phyloP scores from a whole-genome alignment of 2,329 filamentous ascomycete species.

The Alternaria sp. region DNA sequence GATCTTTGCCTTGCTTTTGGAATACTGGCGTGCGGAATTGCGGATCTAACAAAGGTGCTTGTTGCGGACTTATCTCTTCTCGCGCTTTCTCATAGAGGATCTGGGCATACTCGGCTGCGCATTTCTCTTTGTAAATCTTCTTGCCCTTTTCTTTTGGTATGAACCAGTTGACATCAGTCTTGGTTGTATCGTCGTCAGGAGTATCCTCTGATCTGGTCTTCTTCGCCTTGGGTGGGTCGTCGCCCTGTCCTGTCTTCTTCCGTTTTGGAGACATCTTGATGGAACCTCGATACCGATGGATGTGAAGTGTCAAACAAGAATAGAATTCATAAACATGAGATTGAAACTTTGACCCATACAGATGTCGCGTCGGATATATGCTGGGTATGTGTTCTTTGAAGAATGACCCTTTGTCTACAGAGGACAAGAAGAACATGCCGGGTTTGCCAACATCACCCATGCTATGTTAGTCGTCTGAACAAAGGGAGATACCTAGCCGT shows the following conservation, averaged over 20 bases:
- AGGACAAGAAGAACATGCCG: background rate
- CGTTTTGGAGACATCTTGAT: slow-evolving; percentile 3
- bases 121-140: background rate
- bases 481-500: background rate
- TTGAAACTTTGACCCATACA: background rate
- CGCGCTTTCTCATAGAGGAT: slow-evolving; percentile 2
- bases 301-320: background rate
- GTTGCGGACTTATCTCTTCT: background rate
- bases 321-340: no score
- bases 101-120: slow-evolving; percentile 2
- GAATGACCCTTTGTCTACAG: background rate
- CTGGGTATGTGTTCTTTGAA: background rate
- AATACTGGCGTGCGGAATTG: slow-evolving; percentile 10
- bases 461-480: background rate
- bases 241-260: background rate
- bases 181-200: no score
- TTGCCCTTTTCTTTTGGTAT: slow-evolving; percentile 8
- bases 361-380: background rate
- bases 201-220: background rate
- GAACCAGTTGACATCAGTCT: background rate
- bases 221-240: background rate
- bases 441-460: background rate
- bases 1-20: background rate
- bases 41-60: slow-evolving; percentile 8
- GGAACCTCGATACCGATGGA: background rate